Conservation (phyloP, 352 stramenopile genomes). For the Pythium phragmitis region DNA sequence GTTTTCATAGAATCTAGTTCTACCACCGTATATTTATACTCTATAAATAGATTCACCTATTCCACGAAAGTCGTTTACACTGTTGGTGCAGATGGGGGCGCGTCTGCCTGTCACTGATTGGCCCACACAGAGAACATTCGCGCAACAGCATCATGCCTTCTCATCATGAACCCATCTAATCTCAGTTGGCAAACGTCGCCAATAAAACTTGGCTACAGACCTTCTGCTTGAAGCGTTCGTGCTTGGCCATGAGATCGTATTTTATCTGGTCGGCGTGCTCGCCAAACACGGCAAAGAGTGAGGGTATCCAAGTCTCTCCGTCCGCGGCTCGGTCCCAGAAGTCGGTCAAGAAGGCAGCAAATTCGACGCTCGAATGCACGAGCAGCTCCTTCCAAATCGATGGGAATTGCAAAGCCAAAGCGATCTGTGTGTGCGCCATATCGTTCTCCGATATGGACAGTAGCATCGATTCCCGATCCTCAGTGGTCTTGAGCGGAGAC, state of each 20-base stretch:
- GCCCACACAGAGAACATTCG: constrained; percentile 13
- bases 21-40: background rate
- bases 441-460: constrained; percentile 9
- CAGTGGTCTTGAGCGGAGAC: background rate
- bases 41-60: constrained; percentile 14
- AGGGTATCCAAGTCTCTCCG: constrained; percentile 4
- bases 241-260: constrained; percentile 18
- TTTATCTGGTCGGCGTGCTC: constrained; percentile 20
- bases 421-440: constrained; percentile 5
- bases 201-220: constrained; percentile 21
- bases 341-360: constrained; percentile 20
- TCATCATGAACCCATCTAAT: constrained; percentile 18
- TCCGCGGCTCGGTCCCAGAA: constrained; percentile 10
- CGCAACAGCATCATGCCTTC: constrained; percentile 14
- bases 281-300: constrained; percentile 14
- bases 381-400: constrained; percentile 12
- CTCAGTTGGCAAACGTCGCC: constrained; percentile 9
- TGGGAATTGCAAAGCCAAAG: constrained; percentile 10
- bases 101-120: constrained; percentile 9
- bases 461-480: constrained; percentile 13
- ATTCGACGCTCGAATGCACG: constrained; percentile 9
- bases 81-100: constrained; percentile 9
- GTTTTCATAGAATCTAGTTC: too few species aligned
- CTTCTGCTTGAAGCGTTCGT: constrained; percentile 24
- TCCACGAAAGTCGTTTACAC: constrained; percentile 5